A percentile compares a stretch with the other conserved stretches of the same genome.
Evolutionary conservation across 441 rosid species (phyloP).

Genomic region (Macaranga tanarius): DNA sequence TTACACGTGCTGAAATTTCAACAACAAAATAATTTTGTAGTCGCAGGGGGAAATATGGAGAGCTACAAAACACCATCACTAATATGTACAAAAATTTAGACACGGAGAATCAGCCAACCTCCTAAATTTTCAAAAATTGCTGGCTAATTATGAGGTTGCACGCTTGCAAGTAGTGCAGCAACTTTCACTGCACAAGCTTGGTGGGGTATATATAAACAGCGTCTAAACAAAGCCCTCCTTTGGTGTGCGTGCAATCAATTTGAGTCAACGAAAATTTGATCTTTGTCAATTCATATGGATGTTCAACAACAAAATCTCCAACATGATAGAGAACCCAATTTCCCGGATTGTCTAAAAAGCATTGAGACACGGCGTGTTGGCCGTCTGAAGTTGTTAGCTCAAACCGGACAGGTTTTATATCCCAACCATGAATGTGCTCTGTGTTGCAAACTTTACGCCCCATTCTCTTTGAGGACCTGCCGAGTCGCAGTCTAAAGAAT

Average conservation of each 20-base stretch:
- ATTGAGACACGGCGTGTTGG: conserved; percentile 66
- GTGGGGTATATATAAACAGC: conserved; percentile 57
- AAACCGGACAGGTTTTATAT: conserved; percentile 75
- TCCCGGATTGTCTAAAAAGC: conserved; percentile 58
- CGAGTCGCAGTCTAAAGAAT: conserved; percentile 79
- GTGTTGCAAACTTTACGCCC: conserved; percentile 73
- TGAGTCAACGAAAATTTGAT: conserved; percentile 77
- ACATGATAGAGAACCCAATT: conserved; percentile 73
- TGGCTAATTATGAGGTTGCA: no score
- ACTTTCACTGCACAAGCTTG: no score
- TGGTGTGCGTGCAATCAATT: conserved; percentile 91
- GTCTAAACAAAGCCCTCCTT: conserved; percentile 86
- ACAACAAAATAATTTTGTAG: no score
- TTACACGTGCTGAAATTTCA: no score
- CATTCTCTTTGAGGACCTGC: conserved; percentile 51
- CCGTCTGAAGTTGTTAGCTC: conserved; percentile 88
- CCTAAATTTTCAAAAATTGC: no score
- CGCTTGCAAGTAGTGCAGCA: no score
- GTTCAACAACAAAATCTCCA: conserved; percentile 62
- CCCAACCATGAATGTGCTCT: conserved; percentile 89
- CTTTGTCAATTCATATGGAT: conserved; percentile 36
- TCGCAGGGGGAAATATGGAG: no score
- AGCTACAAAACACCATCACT: no score
- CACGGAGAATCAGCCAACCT: no score
- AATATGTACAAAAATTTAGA: no score